phyloP scores from a whole-genome alignment of 2,329 filamentous ascomycete species.

The Hypoxylon sp. region DNA sequence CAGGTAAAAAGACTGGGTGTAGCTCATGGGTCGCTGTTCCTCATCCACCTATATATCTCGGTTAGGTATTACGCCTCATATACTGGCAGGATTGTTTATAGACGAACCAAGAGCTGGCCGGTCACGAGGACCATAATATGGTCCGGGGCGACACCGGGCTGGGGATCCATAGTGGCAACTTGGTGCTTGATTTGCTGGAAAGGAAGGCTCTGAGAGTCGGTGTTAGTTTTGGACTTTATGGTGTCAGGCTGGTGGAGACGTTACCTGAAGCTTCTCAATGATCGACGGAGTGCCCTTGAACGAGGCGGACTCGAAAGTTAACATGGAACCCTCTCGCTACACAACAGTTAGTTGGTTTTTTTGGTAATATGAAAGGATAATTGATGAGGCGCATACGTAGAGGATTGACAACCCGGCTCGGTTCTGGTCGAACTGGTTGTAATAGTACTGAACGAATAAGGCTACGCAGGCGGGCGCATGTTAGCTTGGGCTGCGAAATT shows the following conservation, averaged over 20 bases:
- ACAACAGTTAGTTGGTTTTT: constrained; percentile 36
- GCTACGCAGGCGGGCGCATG: constrained; percentile 65
- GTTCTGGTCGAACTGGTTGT: constrained; percentile 85
- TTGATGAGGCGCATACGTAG: constrained; percentile 78
- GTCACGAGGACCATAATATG: constrained; percentile 91
- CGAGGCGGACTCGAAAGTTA: constrained; percentile 87
- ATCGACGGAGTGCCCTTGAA: constrained; percentile 76
- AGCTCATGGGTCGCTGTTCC: constrained; percentile 89
- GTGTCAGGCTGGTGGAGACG: constrained; percentile 50
- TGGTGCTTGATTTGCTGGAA: constrained; percentile 80
- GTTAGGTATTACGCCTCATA: constrained; percentile 22
- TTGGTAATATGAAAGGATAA: not conserved
- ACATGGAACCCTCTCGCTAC: constrained; percentile 87
- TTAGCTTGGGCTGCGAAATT: constrained; percentile 35
- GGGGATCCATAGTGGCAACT: constrained; percentile 83
- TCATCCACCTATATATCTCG: constrained; percentile 79
- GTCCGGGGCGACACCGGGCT: constrained; percentile 78
- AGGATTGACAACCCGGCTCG: constrained; percentile 76
- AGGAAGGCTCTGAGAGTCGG: constrained; percentile 28
- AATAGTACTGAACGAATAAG: constrained; percentile 93
- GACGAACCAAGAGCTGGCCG: constrained; percentile 77
- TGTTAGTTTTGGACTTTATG: constrained; percentile 20
- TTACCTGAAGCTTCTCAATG: constrained; percentile 84
- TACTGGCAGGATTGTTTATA: not conserved
- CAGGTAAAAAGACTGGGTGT: constrained; percentile 91